Conservation (phyloP, 768 basidiomycete species). For the Naganishia vaughanmartiniae region DNA sequence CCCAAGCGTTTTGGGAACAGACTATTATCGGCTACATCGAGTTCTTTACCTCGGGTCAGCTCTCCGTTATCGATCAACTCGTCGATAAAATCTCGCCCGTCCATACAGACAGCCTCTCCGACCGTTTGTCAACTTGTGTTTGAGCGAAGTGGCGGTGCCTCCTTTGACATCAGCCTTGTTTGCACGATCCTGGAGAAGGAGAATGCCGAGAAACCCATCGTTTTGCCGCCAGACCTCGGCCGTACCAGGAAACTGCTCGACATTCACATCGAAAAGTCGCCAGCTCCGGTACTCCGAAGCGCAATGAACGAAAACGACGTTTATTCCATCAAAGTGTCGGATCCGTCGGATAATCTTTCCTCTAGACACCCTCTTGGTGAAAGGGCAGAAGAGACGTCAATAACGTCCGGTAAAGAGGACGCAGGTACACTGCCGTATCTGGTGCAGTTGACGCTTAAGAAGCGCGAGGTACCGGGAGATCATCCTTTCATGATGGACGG, state of each 20-base stretch:
- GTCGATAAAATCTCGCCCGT: neutral
- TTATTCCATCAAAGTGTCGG: constrained; percentile 3
- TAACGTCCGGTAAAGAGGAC: neutral
- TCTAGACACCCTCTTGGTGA: constrained; percentile 11
- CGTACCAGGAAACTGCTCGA: neutral
- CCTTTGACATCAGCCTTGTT: neutral
- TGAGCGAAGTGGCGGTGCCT: constrained; percentile 4
- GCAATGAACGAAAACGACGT: constrained; percentile 20
- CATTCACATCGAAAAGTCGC: constrained; percentile 14
- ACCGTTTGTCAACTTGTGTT: constrained; percentile 2
- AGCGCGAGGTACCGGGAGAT: constrained; percentile 6
- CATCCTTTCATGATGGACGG: constrained; percentile 19
- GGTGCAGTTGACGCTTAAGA: neutral
- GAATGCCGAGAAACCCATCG: neutral
- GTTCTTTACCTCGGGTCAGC: constrained; percentile 2
- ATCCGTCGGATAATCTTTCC: neutral
- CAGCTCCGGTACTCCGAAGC: constrained; percentile 13
- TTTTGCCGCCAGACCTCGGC: neutral
- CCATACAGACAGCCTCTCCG: neutral
- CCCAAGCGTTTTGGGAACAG: neutral
- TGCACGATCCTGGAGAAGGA: neutral
- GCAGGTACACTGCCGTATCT: neutral
- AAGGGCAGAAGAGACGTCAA: neutral
- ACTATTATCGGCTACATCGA: neutral
- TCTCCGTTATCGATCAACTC: constrained; percentile 10